Evolutionary conservation across 208 protist species (phyloP), one percentile per base, ranked within the genome.

Genomic region (Leishmania mexicana): DNA sequence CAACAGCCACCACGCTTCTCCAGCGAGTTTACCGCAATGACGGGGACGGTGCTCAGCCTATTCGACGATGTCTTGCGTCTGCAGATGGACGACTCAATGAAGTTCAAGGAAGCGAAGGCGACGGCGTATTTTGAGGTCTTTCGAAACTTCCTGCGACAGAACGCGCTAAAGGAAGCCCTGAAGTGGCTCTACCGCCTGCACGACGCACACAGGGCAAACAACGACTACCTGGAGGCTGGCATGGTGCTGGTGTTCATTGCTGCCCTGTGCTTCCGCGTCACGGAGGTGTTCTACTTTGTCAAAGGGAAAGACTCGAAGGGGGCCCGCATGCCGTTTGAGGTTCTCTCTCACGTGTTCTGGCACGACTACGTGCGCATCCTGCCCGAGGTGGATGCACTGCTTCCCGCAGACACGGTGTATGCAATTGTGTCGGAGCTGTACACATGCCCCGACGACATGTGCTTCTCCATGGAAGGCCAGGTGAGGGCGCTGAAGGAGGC

Each of bases 341-440:
- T 96, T 28, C 70, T 98, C 42, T 89, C 89, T 13, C 85, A 95
- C 54, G 92, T 98, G 8, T 96, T 95, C 80, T 98, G 95, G 95
- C 95, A 98, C n/a, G 93, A 98, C 84, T 98, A 97, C 76, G 95
- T 96, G 47, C 92, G 93, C 72, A 85, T 98, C 62, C 85, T 98
- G 28, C 95, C 95, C 13, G 93, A 96, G 80, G 81, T 94, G 11
- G 93, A 96, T 58, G 51, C 73, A 24, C 78, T 96, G 58, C 73
- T 98, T 24, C 82, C 91, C 7, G 87, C 76, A 0, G 93, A 96
- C 70, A 94, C 88, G 35, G 85, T 96, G 31, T 95, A 95, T 83
- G 85, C 83, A 45, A 93, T 97, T 77, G 95, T 95, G 10, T 90
- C 88, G 53, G 90, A 96, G 78, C 83, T 97, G 54, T 90, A 93